Percentiles rank a stretch among this genome's conserved stretches.
Conservation (phyloP, 768 basidiomycete genomes). For the Clavulina sp. region DNA sequence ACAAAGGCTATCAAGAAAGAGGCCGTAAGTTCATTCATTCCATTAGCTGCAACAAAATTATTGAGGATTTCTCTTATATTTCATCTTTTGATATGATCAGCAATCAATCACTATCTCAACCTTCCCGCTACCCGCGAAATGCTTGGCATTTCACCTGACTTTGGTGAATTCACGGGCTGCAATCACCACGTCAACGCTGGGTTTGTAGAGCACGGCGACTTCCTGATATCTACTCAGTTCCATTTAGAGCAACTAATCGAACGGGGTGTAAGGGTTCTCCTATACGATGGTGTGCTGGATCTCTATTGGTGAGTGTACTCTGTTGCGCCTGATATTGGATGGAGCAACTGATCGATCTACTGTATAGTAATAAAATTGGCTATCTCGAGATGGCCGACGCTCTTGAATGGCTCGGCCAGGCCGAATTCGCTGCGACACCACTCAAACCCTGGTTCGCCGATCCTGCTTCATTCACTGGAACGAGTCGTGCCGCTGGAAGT, state of each 20-base stretch:
- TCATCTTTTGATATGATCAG: no score
- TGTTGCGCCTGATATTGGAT: no score
- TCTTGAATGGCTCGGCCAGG: conserved; percentile 52
- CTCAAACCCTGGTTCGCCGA: conserved; percentile 39
- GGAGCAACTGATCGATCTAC: no score
- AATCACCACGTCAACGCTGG: conserved; percentile 29
- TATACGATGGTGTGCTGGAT: conserved; percentile 36
- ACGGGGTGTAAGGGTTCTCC: conserved; percentile 50
- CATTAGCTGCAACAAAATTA: no score
- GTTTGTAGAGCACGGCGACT: conserved; percentile 43
- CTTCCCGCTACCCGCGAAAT: conserved; percentile 31
- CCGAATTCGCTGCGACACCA: conserved; percentile 27
- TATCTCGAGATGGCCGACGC: conserved; percentile 61
- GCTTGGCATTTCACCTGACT: conserved; percentile 39
- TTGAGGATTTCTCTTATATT: no score
- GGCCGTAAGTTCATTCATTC: no score
- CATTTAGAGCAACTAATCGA: conserved; percentile 56
- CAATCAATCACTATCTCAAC: conserved; percentile 45
- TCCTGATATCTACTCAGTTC: conserved; percentile 30
- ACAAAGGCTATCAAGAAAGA: no score
- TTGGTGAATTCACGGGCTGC: conserved; percentile 40
- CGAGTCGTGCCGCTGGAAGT: conserved; percentile 35
- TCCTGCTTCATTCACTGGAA: no score
- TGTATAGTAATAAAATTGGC: conserved; percentile 40
- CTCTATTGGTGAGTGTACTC: not conserved